Base-by-base conservation (phyloP, 345 rosid genomes). In the Populus simonii region DNA sequence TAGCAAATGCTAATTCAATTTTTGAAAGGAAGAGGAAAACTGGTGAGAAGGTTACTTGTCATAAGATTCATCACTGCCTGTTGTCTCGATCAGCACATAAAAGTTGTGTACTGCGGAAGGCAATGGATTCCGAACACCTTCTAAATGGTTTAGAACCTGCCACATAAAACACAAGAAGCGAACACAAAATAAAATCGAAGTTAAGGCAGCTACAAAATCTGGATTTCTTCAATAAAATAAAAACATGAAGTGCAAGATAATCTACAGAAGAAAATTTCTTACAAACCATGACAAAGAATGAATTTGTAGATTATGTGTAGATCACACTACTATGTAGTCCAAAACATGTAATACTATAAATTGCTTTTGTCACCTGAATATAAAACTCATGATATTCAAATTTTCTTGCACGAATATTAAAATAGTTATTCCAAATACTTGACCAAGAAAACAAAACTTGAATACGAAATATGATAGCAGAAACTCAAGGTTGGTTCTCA, bases 81-180 rank as follows among this genome's bases (percentile, higher is more conserved):
- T 92, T 61, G 92, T 93, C 89, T 93, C 99, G 68, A 96, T 92
- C 85, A 96, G 81, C 80, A 96, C 86, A 74, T 93, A 96, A 76
- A 96, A 96, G 66, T 91, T 89, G 87, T 93, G 92, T 57, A 77
- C 62, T 65, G 92, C 79, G 63, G 96, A 80, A 72, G 92, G 87
- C 80, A 96, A 79, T 35, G 98, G 98, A 88, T 93, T 90, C 80
- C 95, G 92, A 75, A 80, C 96, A 85, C 96, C 97, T 29, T 93
- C 96, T 85, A 93, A 79, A 82, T 92, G 90, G 86, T 83, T 86
- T 49, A 93, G 80, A 76, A 90, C 97, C 99, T 93, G 85, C 45
- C 1, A 23, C 59, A 69, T n/a, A 59, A 76, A 78, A 47, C 33
- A 61, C 36, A 68, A 25, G 38, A 36, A 66, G 61, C 25, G 25